Conservation (phyloP, 176 grass and related monocot species). For the Cenchrus fungigraminus region DNA sequence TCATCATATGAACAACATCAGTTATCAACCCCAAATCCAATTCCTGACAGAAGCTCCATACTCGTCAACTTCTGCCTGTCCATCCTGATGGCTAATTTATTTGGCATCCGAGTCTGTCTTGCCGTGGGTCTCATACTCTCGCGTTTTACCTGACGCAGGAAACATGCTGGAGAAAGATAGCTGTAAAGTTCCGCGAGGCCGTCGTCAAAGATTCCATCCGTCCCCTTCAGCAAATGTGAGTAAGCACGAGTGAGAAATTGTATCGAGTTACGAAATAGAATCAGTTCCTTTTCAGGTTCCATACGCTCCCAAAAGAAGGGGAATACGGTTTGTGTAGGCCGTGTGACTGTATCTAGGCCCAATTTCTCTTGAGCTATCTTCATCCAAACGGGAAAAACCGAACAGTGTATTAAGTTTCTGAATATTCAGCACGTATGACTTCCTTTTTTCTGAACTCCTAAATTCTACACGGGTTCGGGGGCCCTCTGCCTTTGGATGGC, state of each 20-base stretch:
- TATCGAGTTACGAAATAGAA: conserved; percentile 31
- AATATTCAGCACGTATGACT: background rate
- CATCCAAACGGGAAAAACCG: conserved; percentile 19
- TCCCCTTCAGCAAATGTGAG: background rate
- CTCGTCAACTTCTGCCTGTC: background rate
- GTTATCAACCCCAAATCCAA: background rate
- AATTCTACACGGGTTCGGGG: background rate
- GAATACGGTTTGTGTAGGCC: conserved; percentile 10
- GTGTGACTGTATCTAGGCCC: background rate
- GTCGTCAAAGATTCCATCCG: background rate
- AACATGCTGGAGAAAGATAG: conserved; percentile 45
- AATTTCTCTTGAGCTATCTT: conserved; percentile 23
- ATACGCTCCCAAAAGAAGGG: background rate
- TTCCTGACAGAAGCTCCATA: conserved; percentile 16
- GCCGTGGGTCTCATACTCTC: background rate
- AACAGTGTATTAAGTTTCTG: conserved; percentile 26
- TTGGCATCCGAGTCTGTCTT: background rate
- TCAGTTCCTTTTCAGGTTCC: conserved; percentile 14
- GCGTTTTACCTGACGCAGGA: conserved; percentile 49
- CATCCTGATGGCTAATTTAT: conserved; percentile 6
- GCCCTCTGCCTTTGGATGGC: background rate
- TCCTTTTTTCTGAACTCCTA: background rate
- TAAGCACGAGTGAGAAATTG: conserved; percentile 31
- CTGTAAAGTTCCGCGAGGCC: background rate
- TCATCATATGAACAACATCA: conserved; percentile 13